A percentile compares a stretch with the other conserved stretches of the same genome.
phyloP scores from a whole-genome alignment of 179 eudicot species.

The Nepenthes alata region DNA sequence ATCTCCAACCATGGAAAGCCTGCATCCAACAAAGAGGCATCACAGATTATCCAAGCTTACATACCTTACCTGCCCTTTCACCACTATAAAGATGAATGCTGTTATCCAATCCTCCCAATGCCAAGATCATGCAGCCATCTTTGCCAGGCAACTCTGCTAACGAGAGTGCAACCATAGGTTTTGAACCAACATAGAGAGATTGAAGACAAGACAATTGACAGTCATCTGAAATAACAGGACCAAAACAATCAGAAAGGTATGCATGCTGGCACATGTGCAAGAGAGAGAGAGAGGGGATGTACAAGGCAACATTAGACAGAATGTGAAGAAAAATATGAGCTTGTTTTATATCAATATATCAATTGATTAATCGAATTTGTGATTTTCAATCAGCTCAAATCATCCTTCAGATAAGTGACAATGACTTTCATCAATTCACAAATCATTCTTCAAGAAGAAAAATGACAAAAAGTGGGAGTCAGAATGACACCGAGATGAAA shows the following conservation, averaged over 20 bases:
- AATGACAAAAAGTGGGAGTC: no score
- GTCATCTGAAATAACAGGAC: constrained; percentile 37
- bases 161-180: constrained; percentile 86
- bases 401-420: no score
- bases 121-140: constrained; percentile 46
- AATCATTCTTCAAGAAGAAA: no score
- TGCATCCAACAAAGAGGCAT: background rate
- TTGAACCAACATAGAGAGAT: constrained; percentile 49
- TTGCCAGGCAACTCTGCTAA: constrained; percentile 65
- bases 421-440: no score
- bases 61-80: constrained; percentile 68
- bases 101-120: constrained; percentile 91
- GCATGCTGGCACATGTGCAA: background rate
- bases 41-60: background rate
- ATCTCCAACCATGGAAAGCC: constrained; percentile 4
- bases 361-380: no score
- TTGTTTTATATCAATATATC: no score
- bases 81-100: constrained; percentile 83
- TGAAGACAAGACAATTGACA: constrained; percentile 57
- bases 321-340: no score
- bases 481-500: no score
- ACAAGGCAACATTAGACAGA: no score
- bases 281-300: no score
- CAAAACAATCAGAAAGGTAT: background rate
- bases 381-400: no score